Percentiles rank a stretch among this genome's conserved stretches.
Conservation (phyloP, 1,284 basidiomycete genomes). For the Macrocystidia cucumis region DNA sequence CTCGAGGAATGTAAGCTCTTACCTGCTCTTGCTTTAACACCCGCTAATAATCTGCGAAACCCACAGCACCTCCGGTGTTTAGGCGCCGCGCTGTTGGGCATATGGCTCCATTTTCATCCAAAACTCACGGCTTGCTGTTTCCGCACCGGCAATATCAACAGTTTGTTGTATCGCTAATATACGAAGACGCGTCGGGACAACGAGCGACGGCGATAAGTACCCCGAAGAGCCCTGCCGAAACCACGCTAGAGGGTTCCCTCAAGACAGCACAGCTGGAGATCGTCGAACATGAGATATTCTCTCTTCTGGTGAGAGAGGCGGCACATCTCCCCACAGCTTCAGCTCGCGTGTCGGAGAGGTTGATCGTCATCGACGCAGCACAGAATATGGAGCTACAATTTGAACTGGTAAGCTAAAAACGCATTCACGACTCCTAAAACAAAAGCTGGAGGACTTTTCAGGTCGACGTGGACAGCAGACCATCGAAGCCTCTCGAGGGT, state of each 20-base stretch:
- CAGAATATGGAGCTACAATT: conserved; percentile 62
- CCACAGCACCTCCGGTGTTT: conserved; percentile 52
- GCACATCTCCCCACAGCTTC: conserved; percentile 64
- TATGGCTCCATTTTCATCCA: conserved; percentile 42
- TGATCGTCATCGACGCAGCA: conserved; percentile 67
- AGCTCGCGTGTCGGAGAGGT: conserved; percentile 65
- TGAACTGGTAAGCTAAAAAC: conserved; percentile 49
- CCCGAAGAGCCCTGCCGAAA: conserved; percentile 20
- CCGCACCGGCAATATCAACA: conserved; percentile 52
- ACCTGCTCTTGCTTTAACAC: not conserved
- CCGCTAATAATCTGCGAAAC: conserved; percentile 8
- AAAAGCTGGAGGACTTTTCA: conserved; percentile 8
- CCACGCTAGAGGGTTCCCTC: conserved; percentile 42
- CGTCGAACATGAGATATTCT: conserved; percentile 74
- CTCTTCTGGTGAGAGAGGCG: conserved; percentile 62
- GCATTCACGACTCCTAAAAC: not conserved
- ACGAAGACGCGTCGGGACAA: conserved; percentile 23
- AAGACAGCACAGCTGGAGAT: conserved; percentile 58
- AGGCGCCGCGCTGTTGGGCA: conserved; percentile 61
- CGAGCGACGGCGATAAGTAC: conserved; percentile 30
- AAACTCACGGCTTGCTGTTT: conserved; percentile 44
- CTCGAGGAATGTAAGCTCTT: conserved; percentile 65
- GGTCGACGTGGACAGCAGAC: conserved; percentile 17
- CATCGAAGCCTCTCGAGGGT: conserved; percentile 7
- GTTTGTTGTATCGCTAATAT: conserved; percentile 47